phyloP scores from a whole-genome alignment of 2,329 filamentous ascomycete species.

The Clarireedia paspali region DNA sequence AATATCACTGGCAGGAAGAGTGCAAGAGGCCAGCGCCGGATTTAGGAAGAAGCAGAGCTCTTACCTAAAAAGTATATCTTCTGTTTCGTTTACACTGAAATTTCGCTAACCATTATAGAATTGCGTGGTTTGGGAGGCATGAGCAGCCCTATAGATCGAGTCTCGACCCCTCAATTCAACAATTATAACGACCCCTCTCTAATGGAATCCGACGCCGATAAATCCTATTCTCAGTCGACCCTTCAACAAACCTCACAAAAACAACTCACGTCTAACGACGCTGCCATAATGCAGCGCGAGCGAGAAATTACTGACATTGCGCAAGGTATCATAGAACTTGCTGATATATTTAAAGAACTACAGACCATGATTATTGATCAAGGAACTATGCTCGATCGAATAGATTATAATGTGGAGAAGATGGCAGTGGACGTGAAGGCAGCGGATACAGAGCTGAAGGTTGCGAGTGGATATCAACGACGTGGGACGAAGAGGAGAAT shows the following conservation, averaged over 20 bases:
- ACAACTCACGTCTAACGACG: conserved; percentile 67
- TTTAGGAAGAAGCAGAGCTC: conserved; percentile 97
- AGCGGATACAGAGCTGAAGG: conserved; percentile 84
- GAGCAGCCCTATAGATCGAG: conserved; percentile 45
- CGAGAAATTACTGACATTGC: conserved; percentile 97
- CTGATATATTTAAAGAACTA: conserved; percentile 92
- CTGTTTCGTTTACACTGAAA: not conserved
- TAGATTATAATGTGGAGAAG: conserved; percentile 95
- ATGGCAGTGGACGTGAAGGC: conserved; percentile 92
- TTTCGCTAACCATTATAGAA: conserved; percentile 41
- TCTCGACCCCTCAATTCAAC: conserved; percentile 41
- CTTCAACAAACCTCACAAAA: conserved; percentile 66
- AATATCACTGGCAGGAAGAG: conserved; percentile 76
- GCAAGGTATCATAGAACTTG: conserved; percentile 93
- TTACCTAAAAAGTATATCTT: conserved; percentile 76
- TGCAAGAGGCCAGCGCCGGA: conserved; percentile 83
- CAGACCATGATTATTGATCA: conserved; percentile 94
- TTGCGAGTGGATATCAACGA: conserved; percentile 83
- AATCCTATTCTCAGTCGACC: conserved; percentile 83
- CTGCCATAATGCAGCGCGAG: conserved; percentile 82
- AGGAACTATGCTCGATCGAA: conserved; percentile 84
- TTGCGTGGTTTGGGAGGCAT: conserved; percentile 64
- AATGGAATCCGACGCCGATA: conserved; percentile 88
- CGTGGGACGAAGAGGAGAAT: conserved; percentile 86
- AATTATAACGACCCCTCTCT: conserved; percentile 77